Base-by-base conservation (phyloP, 108 stramenopile species). In the Chaetoceros tenuissimus region DNA sequence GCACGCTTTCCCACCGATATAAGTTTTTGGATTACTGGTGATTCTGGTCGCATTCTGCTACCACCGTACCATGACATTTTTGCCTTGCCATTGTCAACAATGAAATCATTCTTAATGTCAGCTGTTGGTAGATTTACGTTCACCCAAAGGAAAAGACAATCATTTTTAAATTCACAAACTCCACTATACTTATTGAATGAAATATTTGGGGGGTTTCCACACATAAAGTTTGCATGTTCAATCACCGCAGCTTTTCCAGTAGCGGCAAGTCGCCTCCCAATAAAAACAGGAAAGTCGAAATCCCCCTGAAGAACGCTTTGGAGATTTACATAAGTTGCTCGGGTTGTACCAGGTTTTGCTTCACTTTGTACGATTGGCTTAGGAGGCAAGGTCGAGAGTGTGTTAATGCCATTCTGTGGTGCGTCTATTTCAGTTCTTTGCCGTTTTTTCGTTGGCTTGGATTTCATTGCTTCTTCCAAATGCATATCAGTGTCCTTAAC, bases 161-260 rank as follows among this genome's bases (percentile, higher is more conserved):
- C 60, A 62, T 82, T 76, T 28, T 68, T 62, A 81, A 84, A 92
- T 64, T 85, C 82, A 55, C 81, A 82, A 0, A 87, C 81, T 18
- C 89, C 89, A 62, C 76, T 73, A 53, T 78, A 87, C 57, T 87
- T 92, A 68, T 92, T 92, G 64, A 92, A 92, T 3, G 89, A 92
- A 16, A 85, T 31, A 1, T 68, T 60, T 0, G 26, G 20, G 17
- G 31, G 40, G 17, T 57, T 57, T 8, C 31, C 52, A 17, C 55
- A 64, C 24, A 62, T 1, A 27, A 52, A 23, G 22, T 63, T 67
- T 21, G 79, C 46, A 31, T 69, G 45, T 40, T 79, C 56, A 3
- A 89, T 75, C 46, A 89, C 87, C 63, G 54, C 67, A 21, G 75
- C 77, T 58, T 89, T 89, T 8, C 84, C 84, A 13, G 74, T 57